These are phyloP conservation scores for Blastobotrys buckinghamii DNA, from an alignment of 1,139 yeast species.

Conservation along the genomic window DNA sequence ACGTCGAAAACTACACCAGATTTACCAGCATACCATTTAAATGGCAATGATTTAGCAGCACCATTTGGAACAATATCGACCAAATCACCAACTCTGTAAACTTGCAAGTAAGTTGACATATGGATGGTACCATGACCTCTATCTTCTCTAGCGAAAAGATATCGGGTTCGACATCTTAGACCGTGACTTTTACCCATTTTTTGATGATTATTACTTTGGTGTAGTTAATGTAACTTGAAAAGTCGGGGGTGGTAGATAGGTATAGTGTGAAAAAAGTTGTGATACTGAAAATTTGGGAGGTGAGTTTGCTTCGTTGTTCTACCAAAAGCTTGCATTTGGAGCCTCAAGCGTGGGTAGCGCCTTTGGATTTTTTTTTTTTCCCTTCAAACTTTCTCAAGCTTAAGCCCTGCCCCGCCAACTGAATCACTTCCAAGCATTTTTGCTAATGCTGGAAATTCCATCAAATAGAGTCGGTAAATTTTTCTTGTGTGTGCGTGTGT, in stretches of 20 bases:
- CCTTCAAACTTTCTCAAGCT: too few relatives aligned
- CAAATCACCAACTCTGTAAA: constrained; percentile 98
- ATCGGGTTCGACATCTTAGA: constrained; percentile 99
- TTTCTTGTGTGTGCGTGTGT: too few relatives aligned
- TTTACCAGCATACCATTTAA: constrained; percentile 99
- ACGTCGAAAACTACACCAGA: constrained; percentile 99
- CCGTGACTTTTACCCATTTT: constrained; percentile 96
- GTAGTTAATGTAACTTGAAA: not conserved
- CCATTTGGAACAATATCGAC: constrained; percentile 99
- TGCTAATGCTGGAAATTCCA: too few relatives aligned
- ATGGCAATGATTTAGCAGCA: constrained; percentile 99
- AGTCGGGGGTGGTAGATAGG: not conserved
- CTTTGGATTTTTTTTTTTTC: too few relatives aligned
- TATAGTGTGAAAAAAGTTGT: not conserved
- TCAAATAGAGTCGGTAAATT: too few relatives aligned
- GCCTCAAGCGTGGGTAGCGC: too few relatives aligned
- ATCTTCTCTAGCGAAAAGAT: constrained; percentile 99
- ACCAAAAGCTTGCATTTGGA: too few relatives aligned
- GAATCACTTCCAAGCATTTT: too few relatives aligned
- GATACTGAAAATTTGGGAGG: not conserved
- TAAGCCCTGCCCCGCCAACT: too few relatives aligned
- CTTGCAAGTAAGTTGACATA: constrained; percentile 94
- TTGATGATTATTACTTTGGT: constrained; percentile 27
- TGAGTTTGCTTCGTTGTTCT: too few relatives aligned
- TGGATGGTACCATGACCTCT: constrained; percentile 95